Percentiles rank a stretch among this genome's conserved stretches.
Evolutionary conservation across 108 stramenopile species (phyloP).

Genomic region (Skeletonema potamos): DNA sequence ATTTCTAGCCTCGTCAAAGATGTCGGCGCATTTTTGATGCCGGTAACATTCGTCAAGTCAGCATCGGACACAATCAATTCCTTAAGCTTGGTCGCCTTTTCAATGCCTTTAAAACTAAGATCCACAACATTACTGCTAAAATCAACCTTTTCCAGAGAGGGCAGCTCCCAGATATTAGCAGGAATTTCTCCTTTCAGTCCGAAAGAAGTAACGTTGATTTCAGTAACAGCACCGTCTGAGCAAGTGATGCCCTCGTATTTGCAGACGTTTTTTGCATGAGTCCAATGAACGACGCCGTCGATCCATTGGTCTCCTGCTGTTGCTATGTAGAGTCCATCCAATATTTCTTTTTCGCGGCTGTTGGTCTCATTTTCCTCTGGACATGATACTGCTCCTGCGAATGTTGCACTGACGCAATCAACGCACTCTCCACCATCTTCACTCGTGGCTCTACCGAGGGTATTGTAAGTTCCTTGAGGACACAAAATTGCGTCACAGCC

Average conservation of each 20-base stretch:
- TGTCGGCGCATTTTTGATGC: constrained; percentile 56
- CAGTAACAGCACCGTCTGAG: constrained; percentile 41
- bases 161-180: constrained; percentile 61
- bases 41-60: constrained; percentile 50
- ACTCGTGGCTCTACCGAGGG: constrained; percentile 55
- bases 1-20: constrained; percentile 52
- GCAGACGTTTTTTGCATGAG: constrained; percentile 48
- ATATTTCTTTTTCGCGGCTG: constrained; percentile 44
- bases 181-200: constrained; percentile 61
- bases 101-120: constrained; percentile 63
- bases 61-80: constrained; percentile 59
- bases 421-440: constrained; percentile 35
- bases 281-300: constrained; percentile 56
- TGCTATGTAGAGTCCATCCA: constrained; percentile 56
- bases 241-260: constrained; percentile 79
- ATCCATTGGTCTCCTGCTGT: constrained; percentile 65
- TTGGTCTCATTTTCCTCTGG: constrained; percentile 50
- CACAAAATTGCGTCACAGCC: constrained; percentile 81
- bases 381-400: constrained; percentile 52
- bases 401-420: constrained; percentile 57
- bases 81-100: constrained; percentile 51
- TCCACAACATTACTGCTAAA: constrained; percentile 66
- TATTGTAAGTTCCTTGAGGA: constrained; percentile 69
- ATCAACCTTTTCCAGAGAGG: constrained; percentile 56
- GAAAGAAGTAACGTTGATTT: constrained; percentile 52